Base-by-base conservation (phyloP, 2,329 filamentous ascomycete species). In the Alternaria gansuensis region DNA sequence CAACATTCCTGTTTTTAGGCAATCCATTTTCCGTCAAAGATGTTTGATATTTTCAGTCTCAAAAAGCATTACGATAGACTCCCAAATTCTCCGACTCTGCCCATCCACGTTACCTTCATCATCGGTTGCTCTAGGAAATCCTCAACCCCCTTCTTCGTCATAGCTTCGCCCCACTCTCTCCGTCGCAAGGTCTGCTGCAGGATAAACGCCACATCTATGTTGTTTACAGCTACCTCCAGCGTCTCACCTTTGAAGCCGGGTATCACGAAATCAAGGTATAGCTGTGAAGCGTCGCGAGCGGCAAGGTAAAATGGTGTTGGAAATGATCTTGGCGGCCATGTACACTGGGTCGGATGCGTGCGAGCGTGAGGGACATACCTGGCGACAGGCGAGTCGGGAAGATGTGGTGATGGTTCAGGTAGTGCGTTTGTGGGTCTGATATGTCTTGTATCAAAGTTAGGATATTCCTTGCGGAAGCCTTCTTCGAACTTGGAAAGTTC, bases 181-280 rank as follows among this genome's bases (percentile, higher is more conserved):
- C 45, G 37, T 26, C 39, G 23, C 31, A 60, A 26, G 4, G 43
- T 54, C 17, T 44, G 36, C 43, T 60, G 40, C 3, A 60, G 3
- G 13, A 57, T n/a, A 4, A 60, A 57, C n/a, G 54, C 48, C 36
- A 60, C 14, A 45, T 57, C 58, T 13, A 57, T 4, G 3, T 36
- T 45, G 23, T 50, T 31, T 7, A 60, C 26, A 14, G 41, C 39
- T 17, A 57, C 11, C 17, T 24, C 31, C 43, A 60, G 41, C 2
- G 49, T 49, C 44, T 60, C 58, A 31, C 58, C 49, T 23, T 44
- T 24, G 4, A 44, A 28, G 2, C 58, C 53, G 17, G 40, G 58
- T 49, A 60, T 40, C 11, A 57, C 29, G 9, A 57, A 53, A 11
- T 40, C 43, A 13, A 60, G 11, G 6, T 36, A 5, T 11, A 57